Evolutionary conservation across 169 alveolate genomes (phyloP), one percentile per base, ranked within the genome.

Genomic region (Plasmodium fragile): DNA sequence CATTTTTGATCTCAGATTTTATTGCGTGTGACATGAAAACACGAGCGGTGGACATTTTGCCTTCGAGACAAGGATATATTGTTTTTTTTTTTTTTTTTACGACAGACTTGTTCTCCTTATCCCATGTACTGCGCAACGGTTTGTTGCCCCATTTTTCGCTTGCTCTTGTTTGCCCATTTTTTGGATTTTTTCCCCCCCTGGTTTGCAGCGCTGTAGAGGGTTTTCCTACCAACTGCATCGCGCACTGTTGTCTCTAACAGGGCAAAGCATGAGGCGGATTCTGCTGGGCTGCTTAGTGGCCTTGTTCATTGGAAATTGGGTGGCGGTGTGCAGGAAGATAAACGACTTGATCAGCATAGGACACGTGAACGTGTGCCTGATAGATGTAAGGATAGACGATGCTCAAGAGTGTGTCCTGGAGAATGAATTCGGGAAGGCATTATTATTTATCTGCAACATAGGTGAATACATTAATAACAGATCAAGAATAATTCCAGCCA

Each of bases 361-460:
- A 13, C 36, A 83, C 39, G 41, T 83, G 10, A 28, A 83, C 0
- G 34, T 83, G 10, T 83, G 92, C n/a, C 1, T 5, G 4, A 49
- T 83, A 49, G 78, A 83, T 45, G 52, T 18, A 16, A 71, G 16
- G 18, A 36, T 75, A 71, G 83, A 49, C 4, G 92, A 83, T 25
- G 78, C 45, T 28, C 77, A 83, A 30, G 92, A 83, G 77, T 83
- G 92, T 30, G 72, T 83, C 41, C 39, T 83, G 59, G 73, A 83
- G 11, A 83, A 83, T 70, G 83, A 83, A 39, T 83, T 83, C 77
- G 92, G 92, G 10, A 83, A 83, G 30, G 52, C 78, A 41, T 45
- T 83, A 16, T 41, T 83, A 83, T 83, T 83, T 83, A 28, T 70
- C 13, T 83, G 92, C 8, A 43, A 83, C 52, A 6, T 34, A 28